Evolutionary conservation across 441 rosid genomes (phyloP), one percentile per base, ranked within the genome.

Genomic region (Erodium moschatum): DNA sequence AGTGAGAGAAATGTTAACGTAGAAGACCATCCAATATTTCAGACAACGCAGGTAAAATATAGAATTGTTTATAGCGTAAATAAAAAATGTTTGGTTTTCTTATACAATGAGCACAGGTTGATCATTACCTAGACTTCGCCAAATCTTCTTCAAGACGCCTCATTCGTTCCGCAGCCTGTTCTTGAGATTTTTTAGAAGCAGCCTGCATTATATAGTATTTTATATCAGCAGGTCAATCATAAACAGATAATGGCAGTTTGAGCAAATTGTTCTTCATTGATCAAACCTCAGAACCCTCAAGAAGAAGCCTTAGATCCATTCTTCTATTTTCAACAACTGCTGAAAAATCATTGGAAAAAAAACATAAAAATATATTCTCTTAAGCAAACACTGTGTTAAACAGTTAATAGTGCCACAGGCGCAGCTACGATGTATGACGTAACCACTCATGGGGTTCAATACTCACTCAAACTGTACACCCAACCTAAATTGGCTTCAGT

Each of bases 201-300:
- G 89, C 97, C 97, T 94, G 77, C 9, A 80, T 68, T 70, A 69
- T 64, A 70, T 21, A 68, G 70, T 69, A 6, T 67, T 33, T 18
- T 16, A 15, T 7, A 38, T 33, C 7, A 65, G 50, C 11, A 15
- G 9, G 5, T 31, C 52, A 33, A 16, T 10, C 38, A 35, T 4
- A 18, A 19, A 33, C 16, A 40, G 18, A 33, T 29, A 20, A 33
- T 3, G 6, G 2, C n/a, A 10, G 7, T 38, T 19, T 10, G 5
- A 21, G 33, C 13, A 16, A 38, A 38, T 16, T 24, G 9, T 5
- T 6, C 38, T 29, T 10, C 12, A 19, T 67, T 15, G 66, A 56
- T 63, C 70, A 56, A 72, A 91, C 99, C 96, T 95, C 89, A 35
- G 97, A 91, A 73, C 87, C 90, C 83, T 95, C 94, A 16, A 95